Evolutionary conservation across 1,284 basidiomycete species (phyloP), one percentile per base, ranked within the genome.

Genomic region (Amylostereum chailletii): DNA sequence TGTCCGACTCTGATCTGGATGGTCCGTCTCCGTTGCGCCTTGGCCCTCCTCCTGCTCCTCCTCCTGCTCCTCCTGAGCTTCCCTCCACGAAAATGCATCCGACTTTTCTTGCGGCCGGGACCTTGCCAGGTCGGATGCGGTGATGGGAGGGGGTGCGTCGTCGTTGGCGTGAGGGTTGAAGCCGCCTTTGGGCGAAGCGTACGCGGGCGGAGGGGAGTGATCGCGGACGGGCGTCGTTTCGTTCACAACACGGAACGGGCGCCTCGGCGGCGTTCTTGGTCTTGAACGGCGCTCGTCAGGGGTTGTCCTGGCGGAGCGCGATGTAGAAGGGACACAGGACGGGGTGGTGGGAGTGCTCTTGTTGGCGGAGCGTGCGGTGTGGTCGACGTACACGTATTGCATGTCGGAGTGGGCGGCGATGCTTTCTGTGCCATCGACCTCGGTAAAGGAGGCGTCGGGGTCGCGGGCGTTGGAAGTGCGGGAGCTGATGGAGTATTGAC

Each of bases 301-400:
- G 46, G 10, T 43, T 37, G 27, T 45, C 19, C 31, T 36, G 26
- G 5, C 43, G 34, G 31, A 47, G n/a, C 3, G 44, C 27, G 2
- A 30, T 42, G 10, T 32, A 29, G 53, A 8, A 42, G 40, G 42
- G 50, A 46, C 5, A 49, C 42, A 4, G 27, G 34, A 2, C 34
- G 42, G 34, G 26, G 19, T 1, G 34, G 26, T 26, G 34, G 4
- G 33, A 38, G 8, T 31, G 40, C 19, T 42, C 46, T 37, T 41
- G 27, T 5, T 31, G 40, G 37, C 7, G 30, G 29, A 19, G 34
- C 33, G 38, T 8, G 30, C 34, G 9, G 27, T 42, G 10, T 32
- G 37, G 37, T 46, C 37, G 33, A 57, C 38, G 39, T 52, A 53
- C 5, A 57, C 47, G 34, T 53, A 58, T 44, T 58, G 56, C 26